Base-by-base conservation (phyloP, 345 rosid species). In the Barbarea vulgaris region DNA sequence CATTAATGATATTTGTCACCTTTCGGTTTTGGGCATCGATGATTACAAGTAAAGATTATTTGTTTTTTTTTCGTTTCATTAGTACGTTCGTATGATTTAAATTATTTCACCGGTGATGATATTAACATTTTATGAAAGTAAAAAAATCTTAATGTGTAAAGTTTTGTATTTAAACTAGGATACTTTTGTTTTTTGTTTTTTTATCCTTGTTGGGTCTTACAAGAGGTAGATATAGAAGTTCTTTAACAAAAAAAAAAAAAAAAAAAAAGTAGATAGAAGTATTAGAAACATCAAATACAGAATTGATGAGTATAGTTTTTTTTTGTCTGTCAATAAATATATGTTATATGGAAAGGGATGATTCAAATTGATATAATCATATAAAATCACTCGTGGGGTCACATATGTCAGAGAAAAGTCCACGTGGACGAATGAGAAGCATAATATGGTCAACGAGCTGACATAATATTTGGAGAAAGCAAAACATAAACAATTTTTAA, bases 391-490 rank as follows among this genome's bases (percentile, higher is more conserved):
- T 67, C 74, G 64, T 67, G 81, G 81, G 73, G 77, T 78, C 81
- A 72, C 22, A 0, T 60, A 59, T 78, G 77, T 72, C 77, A 78
- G 77, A 58, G 0, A 1, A 60, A 66, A 17, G 3, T 59, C 58
- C 36, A 78, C 70, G 77, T 78, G 77, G 70, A 72, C 81, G 69
- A 78, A 78, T 78, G 37, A 6, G 44, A 78, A 67, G 73, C 56
- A 41, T 59, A 41, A 78, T 22, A 58, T 78, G 81, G 81, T 78
- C 81, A 78, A 78, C 81, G 69, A 59, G 63, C 77, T 78, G 81
- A 78, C 81, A 78, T 72, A 71, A 72, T 73, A 67, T 65, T 58
- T 66, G 22, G 25, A n/a, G 67, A 72, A 67, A 24, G 55, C 34
- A 57, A 76, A 63, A 69, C 48, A 22, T 31, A 7, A 71, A 48